Percentiles rank a stretch among this genome's conserved stretches.
Conservation (phyloP, 2,329 filamentous ascomycete genomes). For the Oidium heveae region DNA sequence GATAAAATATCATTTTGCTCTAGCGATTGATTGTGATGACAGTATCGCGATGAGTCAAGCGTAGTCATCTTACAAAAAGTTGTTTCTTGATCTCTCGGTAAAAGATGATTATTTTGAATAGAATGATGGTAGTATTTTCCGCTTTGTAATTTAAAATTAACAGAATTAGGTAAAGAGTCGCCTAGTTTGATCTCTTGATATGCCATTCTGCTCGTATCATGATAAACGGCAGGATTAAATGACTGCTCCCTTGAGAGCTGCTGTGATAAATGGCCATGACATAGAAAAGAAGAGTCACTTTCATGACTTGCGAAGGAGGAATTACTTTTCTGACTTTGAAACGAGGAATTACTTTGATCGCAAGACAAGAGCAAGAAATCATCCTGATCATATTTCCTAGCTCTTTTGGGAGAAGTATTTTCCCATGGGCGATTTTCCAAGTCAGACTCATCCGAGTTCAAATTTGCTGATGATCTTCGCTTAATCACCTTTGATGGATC, state of each 20-base stretch:
- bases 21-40: too few relatives aligned
- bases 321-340: not conserved
- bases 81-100: not conserved
- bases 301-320: not conserved
- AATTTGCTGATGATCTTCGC: slow-evolving; percentile 18
- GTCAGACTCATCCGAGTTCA: not conserved
- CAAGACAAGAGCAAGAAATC: not conserved
- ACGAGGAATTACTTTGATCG: not conserved
- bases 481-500: slow-evolving; percentile 19
- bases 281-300: not conserved
- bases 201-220: not conserved
- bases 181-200: not conserved
- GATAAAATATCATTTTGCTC: too few relatives aligned
- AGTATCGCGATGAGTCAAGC: too few relatives aligned
- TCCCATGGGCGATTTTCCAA: not conserved
- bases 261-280: not conserved
- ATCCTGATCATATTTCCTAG: not conserved
- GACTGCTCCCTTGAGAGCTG: not conserved
- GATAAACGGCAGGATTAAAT: not conserved
- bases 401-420: not conserved
- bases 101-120: too few relatives aligned
- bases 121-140: too few relatives aligned
- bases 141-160: not conserved
- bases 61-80: not conserved
- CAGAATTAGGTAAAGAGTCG: not conserved